Evolutionary conservation across 441 rosid species (phyloP), one percentile per base, ranked within the genome.

Genomic region (Brassica hybrid): DNA sequence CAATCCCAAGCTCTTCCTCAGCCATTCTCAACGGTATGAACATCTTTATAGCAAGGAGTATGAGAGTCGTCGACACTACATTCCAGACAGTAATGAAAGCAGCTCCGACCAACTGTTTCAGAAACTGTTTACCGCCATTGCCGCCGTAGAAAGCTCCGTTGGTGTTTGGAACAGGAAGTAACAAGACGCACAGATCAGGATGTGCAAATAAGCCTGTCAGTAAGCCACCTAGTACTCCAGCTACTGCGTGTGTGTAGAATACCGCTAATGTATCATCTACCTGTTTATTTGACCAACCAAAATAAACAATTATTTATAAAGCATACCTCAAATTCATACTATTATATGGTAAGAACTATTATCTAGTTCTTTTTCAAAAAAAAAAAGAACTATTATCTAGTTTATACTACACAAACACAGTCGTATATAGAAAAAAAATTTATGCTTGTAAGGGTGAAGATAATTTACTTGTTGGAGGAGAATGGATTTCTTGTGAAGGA

Each of bases 231-330:
- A 93, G 18, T 45, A 93, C 63, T 8, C 98, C 98, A 0, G 98
- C 94, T 48, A 90, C 98, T 0, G 95, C 95, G 76, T 93, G 98
- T 0, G 96, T 93, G 89, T 93, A 94, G 67, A 93, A 91, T 57
- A 90, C 97, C 1, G 89, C 98, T 8, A 91, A 79, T 0, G 98
- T 87, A 74, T 93, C 98, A 63, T 93, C 97, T 14, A 90, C 86
- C 94, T 93, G 67, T 34, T 56, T 21, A 4, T 13, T 74, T 27
- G 0, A 63, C 58, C 45, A 11, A 41, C 30, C 16, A 48, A 23
- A 52, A 23, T 10, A 19, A 57, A 57, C 62, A 57, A 0, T 57
- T 1, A 18, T 18, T 17, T 56, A 56, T 17, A 8, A 0, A 57
- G 6, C 4, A 57, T 57, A 19, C 30, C 1, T 57, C 25, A 18